A percentile compares a stretch with the other conserved stretches of the same genome.
phyloP scores from a whole-genome alignment of 2,329 filamentous ascomycete species.

The Penicillium aurantiogriseum region DNA sequence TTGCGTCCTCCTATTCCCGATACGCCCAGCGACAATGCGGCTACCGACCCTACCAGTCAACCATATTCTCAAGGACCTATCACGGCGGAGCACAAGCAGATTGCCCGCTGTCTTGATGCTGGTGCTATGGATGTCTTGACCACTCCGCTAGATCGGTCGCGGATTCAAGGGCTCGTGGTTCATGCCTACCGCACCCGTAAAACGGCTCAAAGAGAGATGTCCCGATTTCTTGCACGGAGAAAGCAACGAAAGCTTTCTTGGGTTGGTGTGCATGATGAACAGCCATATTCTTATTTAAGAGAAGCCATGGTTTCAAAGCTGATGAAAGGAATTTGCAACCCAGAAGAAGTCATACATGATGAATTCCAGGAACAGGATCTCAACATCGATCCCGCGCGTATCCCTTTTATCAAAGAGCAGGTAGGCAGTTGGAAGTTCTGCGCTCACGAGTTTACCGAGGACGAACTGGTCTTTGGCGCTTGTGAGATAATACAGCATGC shows the following conservation, averaged over 20 bases:
- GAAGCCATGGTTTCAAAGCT: constrained; percentile 89
- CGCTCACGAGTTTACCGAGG: constrained; percentile 83
- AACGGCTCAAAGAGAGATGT: constrained; percentile 70
- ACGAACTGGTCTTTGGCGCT: constrained; percentile 84
- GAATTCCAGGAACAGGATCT: constrained; percentile 64
- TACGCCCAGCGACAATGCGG: constrained; percentile 14
- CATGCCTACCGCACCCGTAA: constrained; percentile 82
- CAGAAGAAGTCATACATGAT: constrained; percentile 61
- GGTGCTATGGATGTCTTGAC: constrained; percentile 84
- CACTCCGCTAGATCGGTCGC: constrained; percentile 71
- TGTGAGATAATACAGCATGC: constrained; percentile 88
- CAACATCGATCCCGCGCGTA: constrained; percentile 64
- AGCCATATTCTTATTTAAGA: constrained; percentile 83
- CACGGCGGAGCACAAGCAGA: constrained; percentile 48
- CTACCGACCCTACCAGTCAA: constrained; percentile 16
- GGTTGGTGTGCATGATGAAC: constrained; percentile 81
- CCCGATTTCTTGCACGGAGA: constrained; percentile 68
- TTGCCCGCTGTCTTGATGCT: constrained; percentile 75
- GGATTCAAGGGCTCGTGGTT: constrained; percentile 72
- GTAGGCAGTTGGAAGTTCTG: constrained; percentile 84
- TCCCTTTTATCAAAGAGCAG: constrained; percentile 63
- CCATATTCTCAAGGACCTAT: constrained; percentile 35
- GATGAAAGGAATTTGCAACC: constrained; percentile 84
- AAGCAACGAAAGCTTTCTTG: constrained; percentile 82
- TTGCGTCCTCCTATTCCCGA: constrained; percentile 34